Percentiles rank a stretch among this genome's conserved stretches.
phyloP scores from a whole-genome alignment of 1,284 basidiomycete genomes.

The Puccinia novopanici region DNA sequence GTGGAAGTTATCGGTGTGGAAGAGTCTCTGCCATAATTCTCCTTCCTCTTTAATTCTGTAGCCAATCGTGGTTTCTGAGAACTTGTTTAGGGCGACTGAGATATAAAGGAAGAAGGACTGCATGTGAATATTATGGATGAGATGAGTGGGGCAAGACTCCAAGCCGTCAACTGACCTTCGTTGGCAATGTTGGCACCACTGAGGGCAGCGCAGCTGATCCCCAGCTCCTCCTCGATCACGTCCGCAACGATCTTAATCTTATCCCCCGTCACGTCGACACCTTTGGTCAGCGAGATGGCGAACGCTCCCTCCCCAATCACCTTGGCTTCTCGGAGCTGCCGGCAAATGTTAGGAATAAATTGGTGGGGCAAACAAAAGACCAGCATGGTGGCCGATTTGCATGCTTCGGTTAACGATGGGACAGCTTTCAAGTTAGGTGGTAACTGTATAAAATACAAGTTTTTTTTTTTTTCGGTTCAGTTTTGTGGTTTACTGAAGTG shows the following conservation, averaged over 20 bases:
- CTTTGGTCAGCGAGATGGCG: conserved; percentile 54
- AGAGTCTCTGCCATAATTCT: conserved; percentile 62
- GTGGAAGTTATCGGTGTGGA: conserved; percentile 63
- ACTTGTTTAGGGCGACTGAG: conserved; percentile 53
- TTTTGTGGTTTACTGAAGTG: conserved; percentile 60
- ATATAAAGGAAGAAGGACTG: not conserved
- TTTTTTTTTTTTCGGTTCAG: conserved; percentile 18
- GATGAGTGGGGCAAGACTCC: not conserved
- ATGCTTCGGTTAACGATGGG: conserved; percentile 60
- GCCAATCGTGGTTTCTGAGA: conserved; percentile 66
- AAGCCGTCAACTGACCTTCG: conserved; percentile 59
- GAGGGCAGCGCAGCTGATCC: conserved; percentile 63
- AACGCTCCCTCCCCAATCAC: conserved; percentile 28
- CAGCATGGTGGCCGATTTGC: conserved; percentile 60
- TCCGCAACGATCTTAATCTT: conserved; percentile 66
- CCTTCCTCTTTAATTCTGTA: conserved; percentile 62
- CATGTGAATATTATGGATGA: too few species aligned
- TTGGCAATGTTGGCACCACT: conserved; percentile 67
- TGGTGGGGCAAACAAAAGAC: conserved; percentile 63
- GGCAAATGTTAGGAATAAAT: conserved; percentile 53
- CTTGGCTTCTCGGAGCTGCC: conserved; percentile 51
- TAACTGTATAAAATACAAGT: too few species aligned
- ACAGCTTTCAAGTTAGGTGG: conserved; percentile 60
- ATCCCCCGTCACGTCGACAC: conserved; percentile 63
- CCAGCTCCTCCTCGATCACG: conserved; percentile 64